These are phyloP conservation scores for Sordariomycetes sp. DNA, from an alignment of 2,329 filamentous ascomycete genomes.

Conservation along the genomic window DNA sequence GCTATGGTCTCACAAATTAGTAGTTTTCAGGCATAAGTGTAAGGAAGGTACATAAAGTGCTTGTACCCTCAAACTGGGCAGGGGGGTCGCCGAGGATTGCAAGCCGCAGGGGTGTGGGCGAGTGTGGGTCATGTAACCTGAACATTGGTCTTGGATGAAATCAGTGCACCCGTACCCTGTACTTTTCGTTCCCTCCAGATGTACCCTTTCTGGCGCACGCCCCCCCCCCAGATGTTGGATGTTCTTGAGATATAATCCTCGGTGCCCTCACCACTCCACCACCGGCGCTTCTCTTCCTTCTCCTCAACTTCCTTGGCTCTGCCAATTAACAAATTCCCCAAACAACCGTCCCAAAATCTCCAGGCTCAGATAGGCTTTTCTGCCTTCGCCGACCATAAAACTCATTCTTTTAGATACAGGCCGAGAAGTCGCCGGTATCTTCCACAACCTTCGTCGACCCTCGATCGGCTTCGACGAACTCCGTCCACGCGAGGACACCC, in stretches of 20 bases:
- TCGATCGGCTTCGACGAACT: constrained; percentile 1
- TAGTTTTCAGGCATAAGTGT: neutral
- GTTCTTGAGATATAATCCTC: neutral
- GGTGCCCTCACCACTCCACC: neutral
- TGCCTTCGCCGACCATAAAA: neutral
- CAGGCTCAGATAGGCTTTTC: neutral
- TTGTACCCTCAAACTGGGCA: neutral
- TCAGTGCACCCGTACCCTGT: neutral
- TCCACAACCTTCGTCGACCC: constrained; percentile 2
- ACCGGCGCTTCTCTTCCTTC: neutral
- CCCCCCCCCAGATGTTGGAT: no score
- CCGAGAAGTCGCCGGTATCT: constrained; percentile 1
- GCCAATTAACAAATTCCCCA: constrained; percentile 2
- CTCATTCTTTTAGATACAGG: constrained; percentile 1
- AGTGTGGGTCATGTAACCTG: neutral
- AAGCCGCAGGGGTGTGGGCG: neutral
- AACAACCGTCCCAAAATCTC: neutral
- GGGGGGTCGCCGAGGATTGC: constrained; percentile 2
- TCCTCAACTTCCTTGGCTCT: neutral
- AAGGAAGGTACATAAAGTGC: neutral
- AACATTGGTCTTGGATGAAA: neutral
- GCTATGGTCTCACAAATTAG: neutral
- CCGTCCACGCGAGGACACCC: constrained; percentile 2
- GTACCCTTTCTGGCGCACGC: neutral
- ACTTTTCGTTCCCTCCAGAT: neutral